Evolutionary conservation across 495 filamentous ascomycete species (phyloP).

Genomic region (Annulohypoxylon stygium): DNA sequence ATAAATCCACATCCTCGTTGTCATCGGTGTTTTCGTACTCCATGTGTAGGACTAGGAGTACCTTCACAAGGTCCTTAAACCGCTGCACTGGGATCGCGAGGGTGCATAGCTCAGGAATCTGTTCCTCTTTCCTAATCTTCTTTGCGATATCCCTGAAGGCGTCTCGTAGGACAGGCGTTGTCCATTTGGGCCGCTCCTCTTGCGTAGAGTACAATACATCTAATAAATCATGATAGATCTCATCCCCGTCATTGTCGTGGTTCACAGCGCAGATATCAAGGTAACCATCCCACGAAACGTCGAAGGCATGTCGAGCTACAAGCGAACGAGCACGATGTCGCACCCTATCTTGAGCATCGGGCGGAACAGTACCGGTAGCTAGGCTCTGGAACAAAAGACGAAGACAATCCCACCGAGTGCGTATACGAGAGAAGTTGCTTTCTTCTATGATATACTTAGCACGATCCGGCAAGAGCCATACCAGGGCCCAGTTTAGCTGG

Average conservation of each 20-base stretch:
- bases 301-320: slow-evolving; percentile 24
- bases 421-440: slow-evolving; percentile 33
- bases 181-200: slow-evolving; percentile 1
- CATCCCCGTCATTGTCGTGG: slow-evolving; percentile 49
- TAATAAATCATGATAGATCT: slow-evolving; percentile 51
- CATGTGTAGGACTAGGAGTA: slow-evolving; percentile 41
- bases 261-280: slow-evolving; percentile 37
- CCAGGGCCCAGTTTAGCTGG: slow-evolving; percentile 34
- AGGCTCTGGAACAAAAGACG: slow-evolving; percentile 50
- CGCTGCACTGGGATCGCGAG: slow-evolving; percentile 43
- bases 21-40: not conserved
- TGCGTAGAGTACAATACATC: slow-evolving; percentile 50
- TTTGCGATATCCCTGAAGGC: slow-evolving; percentile 46
- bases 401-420: slow-evolving; percentile 40
- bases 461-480: slow-evolving; percentile 36
- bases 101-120: slow-evolving; percentile 23
- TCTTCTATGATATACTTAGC: slow-evolving; percentile 36
- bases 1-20: not conserved
- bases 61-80: slow-evolving; percentile 36
- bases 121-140: slow-evolving; percentile 30
- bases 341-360: slow-evolving; percentile 5
- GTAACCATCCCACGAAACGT: slow-evolving; percentile 6
- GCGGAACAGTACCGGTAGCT: slow-evolving; percentile 17
- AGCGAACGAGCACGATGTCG: slow-evolving; percentile 22
- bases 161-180: slow-evolving; percentile 34